Conservation (phyloP, 495 filamentous ascomycete species). For the Xylaria castorea region DNA sequence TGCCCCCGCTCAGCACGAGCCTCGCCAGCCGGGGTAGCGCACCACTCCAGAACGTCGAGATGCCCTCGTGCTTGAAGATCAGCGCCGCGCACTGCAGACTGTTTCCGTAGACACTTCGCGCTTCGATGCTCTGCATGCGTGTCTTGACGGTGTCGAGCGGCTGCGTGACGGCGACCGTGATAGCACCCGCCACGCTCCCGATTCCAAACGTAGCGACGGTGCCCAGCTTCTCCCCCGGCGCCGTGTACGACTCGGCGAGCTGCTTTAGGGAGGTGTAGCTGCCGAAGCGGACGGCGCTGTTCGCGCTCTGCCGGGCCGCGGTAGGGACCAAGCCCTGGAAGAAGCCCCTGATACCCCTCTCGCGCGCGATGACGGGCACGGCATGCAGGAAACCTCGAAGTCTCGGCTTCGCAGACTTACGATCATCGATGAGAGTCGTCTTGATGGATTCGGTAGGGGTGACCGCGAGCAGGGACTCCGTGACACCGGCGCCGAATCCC, state of each 20-base stretch:
- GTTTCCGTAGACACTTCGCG: conserved; percentile 82
- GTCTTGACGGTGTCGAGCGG: conserved; percentile 97
- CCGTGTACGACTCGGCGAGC: conserved; percentile 87
- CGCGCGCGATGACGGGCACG: conserved; percentile 81
- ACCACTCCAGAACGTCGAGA: conserved; percentile 93
- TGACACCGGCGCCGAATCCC: conserved; percentile 93
- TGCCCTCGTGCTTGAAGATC: conserved; percentile 88
- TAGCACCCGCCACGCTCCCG: conserved; percentile 85
- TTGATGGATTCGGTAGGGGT: conserved; percentile 99
- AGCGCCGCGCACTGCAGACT: conserved; percentile 82
- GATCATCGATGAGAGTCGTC: conserved; percentile 96
- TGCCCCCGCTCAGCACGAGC: conserved; percentile 88
- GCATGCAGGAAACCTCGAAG: conserved; percentile 95
- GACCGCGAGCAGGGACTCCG: conserved; percentile 90
- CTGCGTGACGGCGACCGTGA: conserved; percentile 92
- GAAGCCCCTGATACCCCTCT: conserved; percentile 88
- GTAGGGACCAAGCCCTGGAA: conserved; percentile 97
- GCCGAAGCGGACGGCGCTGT: conserved; percentile 87
- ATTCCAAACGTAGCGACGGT: conserved; percentile 88
- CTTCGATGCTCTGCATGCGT: conserved; percentile 96
- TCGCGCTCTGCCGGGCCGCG: conserved; percentile 91
- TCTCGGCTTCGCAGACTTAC: conserved; percentile 81
- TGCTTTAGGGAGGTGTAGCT: conserved; percentile 91
- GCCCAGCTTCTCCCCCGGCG: conserved; percentile 93
- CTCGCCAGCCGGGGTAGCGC: conserved; percentile 84